Evolutionary conservation across 2,329 filamentous ascomycete genomes (phyloP).

Genomic region (Ophiostoma montium): DNA sequence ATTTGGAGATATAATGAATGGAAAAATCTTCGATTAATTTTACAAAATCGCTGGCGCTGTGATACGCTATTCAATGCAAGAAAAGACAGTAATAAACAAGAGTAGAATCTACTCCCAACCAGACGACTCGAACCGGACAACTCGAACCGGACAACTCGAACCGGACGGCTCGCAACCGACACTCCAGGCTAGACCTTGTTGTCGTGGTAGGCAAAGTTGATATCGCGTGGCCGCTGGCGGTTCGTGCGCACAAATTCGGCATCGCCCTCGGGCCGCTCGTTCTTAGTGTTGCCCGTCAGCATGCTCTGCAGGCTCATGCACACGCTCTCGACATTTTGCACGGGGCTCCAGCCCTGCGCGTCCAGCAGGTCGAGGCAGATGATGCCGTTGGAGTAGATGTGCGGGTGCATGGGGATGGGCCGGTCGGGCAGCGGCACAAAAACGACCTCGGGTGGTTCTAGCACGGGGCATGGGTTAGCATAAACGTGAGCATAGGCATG

Average conservation of each 20-base stretch:
- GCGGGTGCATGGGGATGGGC: constrained; percentile 83
- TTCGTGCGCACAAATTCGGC: constrained; percentile 78
- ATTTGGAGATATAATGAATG: too few relatives aligned
- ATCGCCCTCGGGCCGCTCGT: constrained; percentile 81
- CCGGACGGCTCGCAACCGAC: too few relatives aligned
- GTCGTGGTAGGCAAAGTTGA: constrained; percentile 90
- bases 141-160: too few relatives aligned
- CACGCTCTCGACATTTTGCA: constrained; percentile 92
- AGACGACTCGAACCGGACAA: too few relatives aligned
- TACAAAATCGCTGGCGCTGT: too few relatives aligned
- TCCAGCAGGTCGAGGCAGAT: constrained; percentile 93
- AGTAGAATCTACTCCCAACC: too few relatives aligned
- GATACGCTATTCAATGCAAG: too few relatives aligned
- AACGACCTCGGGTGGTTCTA: constrained; percentile 82
- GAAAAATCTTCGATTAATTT: too few relatives aligned
- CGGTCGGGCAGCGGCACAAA: constrained; percentile 55
- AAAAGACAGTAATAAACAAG: too few relatives aligned
- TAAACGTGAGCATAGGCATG: not conserved
- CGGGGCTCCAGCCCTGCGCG: constrained; percentile 80
- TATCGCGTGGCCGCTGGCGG: constrained; percentile 66
- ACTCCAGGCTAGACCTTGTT: constrained; percentile 31
- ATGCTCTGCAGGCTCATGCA: constrained; percentile 98
- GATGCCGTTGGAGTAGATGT: constrained; percentile 97
- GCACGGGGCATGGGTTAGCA: not conserved
- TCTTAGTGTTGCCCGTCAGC: constrained; percentile 86